Percentiles rank a stretch among this genome's conserved stretches.
phyloP scores from a whole-genome alignment of 441 rosid species.

The Gossypium davidsonii region DNA sequence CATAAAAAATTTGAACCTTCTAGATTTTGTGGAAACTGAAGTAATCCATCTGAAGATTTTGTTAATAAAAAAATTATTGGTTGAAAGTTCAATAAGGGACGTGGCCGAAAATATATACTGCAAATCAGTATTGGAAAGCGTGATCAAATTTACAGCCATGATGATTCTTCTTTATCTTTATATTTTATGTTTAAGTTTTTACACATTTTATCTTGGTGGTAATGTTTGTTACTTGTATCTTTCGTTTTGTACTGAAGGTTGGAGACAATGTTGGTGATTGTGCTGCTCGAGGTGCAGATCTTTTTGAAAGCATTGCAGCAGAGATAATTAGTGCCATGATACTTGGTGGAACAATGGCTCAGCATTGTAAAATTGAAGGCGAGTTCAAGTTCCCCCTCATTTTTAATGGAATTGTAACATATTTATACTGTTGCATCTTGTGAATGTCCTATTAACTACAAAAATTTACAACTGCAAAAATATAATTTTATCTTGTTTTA shows the following conservation, averaged over 20 bases:
- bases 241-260: constrained; percentile 45
- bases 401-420: not conserved
- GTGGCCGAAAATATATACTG: not conserved
- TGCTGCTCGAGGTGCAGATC: constrained; percentile 99
- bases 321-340: constrained; percentile 99
- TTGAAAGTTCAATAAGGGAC: not conserved
- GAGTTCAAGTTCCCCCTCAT: constrained; percentile 19
- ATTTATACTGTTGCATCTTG: not conserved
- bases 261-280: constrained; percentile 99
- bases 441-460: not conserved
- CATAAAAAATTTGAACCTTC: not conserved
- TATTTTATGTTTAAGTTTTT: not conserved
- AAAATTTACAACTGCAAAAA: not conserved
- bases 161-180: not conserved
- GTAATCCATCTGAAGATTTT: not conserved
- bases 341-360: constrained; percentile 97
- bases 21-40: not conserved
- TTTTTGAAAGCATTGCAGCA: constrained; percentile 98
- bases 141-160: not conserved
- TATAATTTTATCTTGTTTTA: not conserved
- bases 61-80: not conserved
- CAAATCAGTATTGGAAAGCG: not conserved
- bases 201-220: not conserved
- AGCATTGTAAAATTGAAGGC: constrained; percentile 89
- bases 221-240: constrained; percentile 12